Percentiles rank a stretch among this genome's conserved stretches.
Conservation (phyloP, 2,329 filamentous ascomycete genomes). For the Bipolaris oryzae region DNA sequence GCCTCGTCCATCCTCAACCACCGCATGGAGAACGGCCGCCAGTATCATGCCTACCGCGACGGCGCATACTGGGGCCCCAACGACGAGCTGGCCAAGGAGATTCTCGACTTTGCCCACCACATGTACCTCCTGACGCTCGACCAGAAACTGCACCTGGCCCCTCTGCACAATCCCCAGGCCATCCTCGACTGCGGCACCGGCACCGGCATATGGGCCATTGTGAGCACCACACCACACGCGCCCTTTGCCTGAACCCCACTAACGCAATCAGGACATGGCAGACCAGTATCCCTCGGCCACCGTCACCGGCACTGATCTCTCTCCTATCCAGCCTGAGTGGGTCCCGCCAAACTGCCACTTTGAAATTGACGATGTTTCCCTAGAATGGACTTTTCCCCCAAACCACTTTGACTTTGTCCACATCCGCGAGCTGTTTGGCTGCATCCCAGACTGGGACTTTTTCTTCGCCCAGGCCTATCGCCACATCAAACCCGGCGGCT, state of each 20-base stretch:
- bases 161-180: constrained; percentile 36
- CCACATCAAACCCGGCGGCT: constrained; percentile 51
- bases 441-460: constrained; percentile 54
- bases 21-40: constrained; percentile 47
- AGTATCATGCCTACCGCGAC: constrained; percentile 47
- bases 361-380: constrained; percentile 55
- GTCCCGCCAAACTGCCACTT: constrained; percentile 56
- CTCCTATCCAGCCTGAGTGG: constrained; percentile 57
- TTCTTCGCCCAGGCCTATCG: constrained; percentile 48
- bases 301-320: constrained; percentile 55
- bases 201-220: constrained; percentile 48
- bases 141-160: constrained; percentile 43
- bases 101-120: constrained; percentile 53
- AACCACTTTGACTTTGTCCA: constrained; percentile 55
- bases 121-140: constrained; percentile 47
- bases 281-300: constrained; percentile 39
- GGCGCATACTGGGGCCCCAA: constrained; percentile 52
- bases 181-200: constrained; percentile 46
- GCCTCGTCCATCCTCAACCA: constrained; percentile 45
- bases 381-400: constrained; percentile 50
- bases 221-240: constrained; percentile 1
- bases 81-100: constrained; percentile 52
- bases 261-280: constrained; percentile 27
- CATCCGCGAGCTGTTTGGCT: constrained; percentile 54
- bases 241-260: background rate